Base-by-base conservation (phyloP, 2,329 filamentous ascomycete species). In the Epichloe gansuensis region DNA sequence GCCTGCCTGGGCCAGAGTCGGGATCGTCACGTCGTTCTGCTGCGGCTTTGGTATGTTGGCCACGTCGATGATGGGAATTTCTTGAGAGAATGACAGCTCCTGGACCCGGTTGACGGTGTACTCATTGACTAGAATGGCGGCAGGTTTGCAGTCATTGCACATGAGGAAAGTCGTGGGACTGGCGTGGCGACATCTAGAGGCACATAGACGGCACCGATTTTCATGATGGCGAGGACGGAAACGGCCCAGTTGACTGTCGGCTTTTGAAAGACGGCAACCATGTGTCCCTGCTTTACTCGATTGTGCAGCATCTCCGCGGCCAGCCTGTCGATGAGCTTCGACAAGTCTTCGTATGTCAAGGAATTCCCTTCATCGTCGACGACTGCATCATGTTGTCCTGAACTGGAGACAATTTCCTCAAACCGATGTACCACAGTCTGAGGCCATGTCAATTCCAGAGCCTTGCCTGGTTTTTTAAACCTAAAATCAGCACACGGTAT, bases 201-300 rank as follows among this genome's bases (percentile, higher is more conserved):
- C 4, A 73, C 61, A 38, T 71, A 71, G 1, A 66, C 58, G 7
- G 60, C 64, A 1, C 72, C 72, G 12, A 70, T 49, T 0, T 64
- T 60, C 51, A 66, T 55, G 41, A 75, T 70, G 7, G 69, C 74
- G 3, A 75, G 62, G 44, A 75, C 55, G 0, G 67, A 68, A 41
- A 52, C 61, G 5, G 71, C 58, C 56, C 59, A 67, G 35, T 72
- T 65, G 0, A 59, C 52, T 0, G 60, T 57, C 0, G 75, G 65
- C 5, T 72, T 54, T 37, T 69, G 67, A 35, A 73, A 68, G 3
- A 59, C 55, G 4, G 51, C 58, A 21, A 60, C 48, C 4, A 5
- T 39, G 48, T 28, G 11, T 5, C 46, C 46, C 11, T 12, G 46
- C 7, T 28, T 15, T 3, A 48, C 46, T 37, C 31, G 11, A 5